phyloP scores from a whole-genome alignment of 2,329 filamentous ascomycete species.

The Epicoccum sorghinum region DNA sequence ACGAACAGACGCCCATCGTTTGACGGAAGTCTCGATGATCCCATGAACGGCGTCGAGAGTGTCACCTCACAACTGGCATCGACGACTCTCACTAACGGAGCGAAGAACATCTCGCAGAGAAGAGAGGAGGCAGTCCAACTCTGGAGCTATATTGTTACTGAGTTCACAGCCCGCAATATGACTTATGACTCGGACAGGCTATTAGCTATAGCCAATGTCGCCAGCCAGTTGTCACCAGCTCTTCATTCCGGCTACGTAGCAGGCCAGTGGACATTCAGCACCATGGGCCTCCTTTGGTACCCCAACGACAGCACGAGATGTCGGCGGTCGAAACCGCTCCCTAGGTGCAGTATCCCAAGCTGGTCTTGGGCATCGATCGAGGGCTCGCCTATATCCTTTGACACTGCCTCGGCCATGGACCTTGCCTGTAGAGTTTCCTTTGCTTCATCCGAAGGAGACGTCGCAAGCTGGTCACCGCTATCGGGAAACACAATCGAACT shows the following conservation, averaged over 20 bases:
- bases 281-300: slow-evolving; percentile 44
- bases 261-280: slow-evolving; percentile 46
- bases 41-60: slow-evolving; percentile 24
- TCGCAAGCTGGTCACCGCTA: slow-evolving; percentile 38
- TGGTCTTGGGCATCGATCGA: slow-evolving; percentile 48
- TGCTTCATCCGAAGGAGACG: slow-evolving; percentile 27
- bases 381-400: slow-evolving; percentile 45
- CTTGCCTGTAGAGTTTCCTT: slow-evolving; percentile 41
- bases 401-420: slow-evolving; percentile 46
- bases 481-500: slow-evolving; percentile 37
- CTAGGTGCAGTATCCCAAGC: slow-evolving; percentile 36
- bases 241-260: slow-evolving; percentile 43
- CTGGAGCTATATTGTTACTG: slow-evolving; percentile 45
- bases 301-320: slow-evolving; percentile 37
- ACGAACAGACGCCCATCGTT: slow-evolving; percentile 15
- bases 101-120: slow-evolving; percentile 21
- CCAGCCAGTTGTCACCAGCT: slow-evolving; percentile 32
- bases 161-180: slow-evolving; percentile 42
- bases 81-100: slow-evolving; percentile 31
- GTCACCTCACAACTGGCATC: slow-evolving; percentile 39
- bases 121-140: slow-evolving; percentile 42
- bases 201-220: slow-evolving; percentile 40
- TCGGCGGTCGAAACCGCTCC: slow-evolving; percentile 27
- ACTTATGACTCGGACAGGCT: slow-evolving; percentile 43
- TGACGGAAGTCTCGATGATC: slow-evolving; percentile 10